Evolutionary conservation across 495 filamentous ascomycete genomes (phyloP), one percentile per base, ranked within the genome.

Genomic region (Chlorociboria aeruginascens): DNA sequence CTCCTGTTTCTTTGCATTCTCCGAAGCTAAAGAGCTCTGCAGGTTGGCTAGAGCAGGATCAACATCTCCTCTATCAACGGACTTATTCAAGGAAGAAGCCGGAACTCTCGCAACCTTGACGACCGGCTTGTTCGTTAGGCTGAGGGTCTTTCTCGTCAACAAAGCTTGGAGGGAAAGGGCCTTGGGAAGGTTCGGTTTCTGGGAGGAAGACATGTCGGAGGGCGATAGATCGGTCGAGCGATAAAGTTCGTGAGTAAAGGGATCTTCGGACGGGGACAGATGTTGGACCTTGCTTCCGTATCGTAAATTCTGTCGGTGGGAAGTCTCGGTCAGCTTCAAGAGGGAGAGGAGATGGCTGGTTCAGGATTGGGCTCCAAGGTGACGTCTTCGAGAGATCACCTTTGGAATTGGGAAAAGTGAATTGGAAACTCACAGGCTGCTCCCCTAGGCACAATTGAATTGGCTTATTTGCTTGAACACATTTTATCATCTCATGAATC

Each of bases 401-500:
- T 29, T 42, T 53, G 44, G 25, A 52, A 52, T 43, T 44, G 41
- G 35, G 34, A 35, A 56, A 56, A 48, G 32, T 40, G 33, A 51
- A 46, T 41, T 43, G 34, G 48, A 44, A 51, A 67, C 76, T 70
- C 73, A 81, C 77, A 3, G 76, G 72, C 56, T 55, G 63, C 55
- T 62, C 67, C 37, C 76, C 77, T 55, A 81, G 61, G 3, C 68
- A 72, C 64, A 81, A 66, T 63, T 76, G 68, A 33, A 79, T 61
- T 40, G 73, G 74, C 49, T 79, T 72, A 30, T 81, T 75, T 60
- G 77, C 69, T 36, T 77, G 73, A 16, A 84, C 72, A 54, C 71
- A 77, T 52, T 76, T 72, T 48, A 87, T 79, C 63, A 89, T 75
- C 30, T 86, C 77, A 56, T 85, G 77, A 50, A 87, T 74, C 31